A percentile compares a stretch with the other conserved stretches of the same genome.
These are phyloP conservation scores for Rhynchosporium agropyri DNA, from an alignment of 2,329 filamentous ascomycete genomes.

Conservation along the genomic window DNA sequence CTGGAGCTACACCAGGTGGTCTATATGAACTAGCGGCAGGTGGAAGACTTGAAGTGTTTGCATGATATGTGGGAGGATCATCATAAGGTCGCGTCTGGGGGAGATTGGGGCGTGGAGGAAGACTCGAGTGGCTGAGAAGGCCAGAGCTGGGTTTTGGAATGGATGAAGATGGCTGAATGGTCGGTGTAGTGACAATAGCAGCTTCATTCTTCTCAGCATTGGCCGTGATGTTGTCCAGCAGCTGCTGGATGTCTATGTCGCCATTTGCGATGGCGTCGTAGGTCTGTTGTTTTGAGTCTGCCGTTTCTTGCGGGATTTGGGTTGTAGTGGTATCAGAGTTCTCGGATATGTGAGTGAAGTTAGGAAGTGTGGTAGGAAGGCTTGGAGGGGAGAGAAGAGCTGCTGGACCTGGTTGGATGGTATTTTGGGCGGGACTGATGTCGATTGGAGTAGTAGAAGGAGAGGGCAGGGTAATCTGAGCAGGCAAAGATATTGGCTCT, in stretches of 20 bases:
- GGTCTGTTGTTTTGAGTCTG: slow-evolving; percentile 29
- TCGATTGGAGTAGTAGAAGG: slow-evolving; percentile 25
- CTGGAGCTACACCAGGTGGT: slow-evolving; percentile 37
- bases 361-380: slow-evolving; percentile 16
- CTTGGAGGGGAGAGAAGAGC: slow-evolving; percentile 26
- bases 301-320: slow-evolving; percentile 29
- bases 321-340: slow-evolving; percentile 28
- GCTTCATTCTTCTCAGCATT: slow-evolving; percentile 43
- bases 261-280: slow-evolving; percentile 40
- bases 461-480: slow-evolving; percentile 29
- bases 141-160: slow-evolving; percentile 33
- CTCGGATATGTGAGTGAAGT: slow-evolving; percentile 12
- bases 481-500: slow-evolving; percentile 35
- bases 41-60: slow-evolving; percentile 35
- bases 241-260: slow-evolving; percentile 44
- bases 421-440: slow-evolving; percentile 17
- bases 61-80: slow-evolving; percentile 41
- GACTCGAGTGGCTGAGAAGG: slow-evolving; percentile 42
- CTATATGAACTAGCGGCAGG: slow-evolving; percentile 39
- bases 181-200: slow-evolving; percentile 28
- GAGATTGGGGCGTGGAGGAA: slow-evolving; percentile 43
- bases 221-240: slow-evolving; percentile 45
- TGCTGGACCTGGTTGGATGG: slow-evolving; percentile 28
- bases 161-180: slow-evolving; percentile 32
- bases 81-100: slow-evolving; percentile 38